phyloP scores from a whole-genome alignment of 2,329 filamentous ascomycete species.

The Sclerotinia nivalis region DNA sequence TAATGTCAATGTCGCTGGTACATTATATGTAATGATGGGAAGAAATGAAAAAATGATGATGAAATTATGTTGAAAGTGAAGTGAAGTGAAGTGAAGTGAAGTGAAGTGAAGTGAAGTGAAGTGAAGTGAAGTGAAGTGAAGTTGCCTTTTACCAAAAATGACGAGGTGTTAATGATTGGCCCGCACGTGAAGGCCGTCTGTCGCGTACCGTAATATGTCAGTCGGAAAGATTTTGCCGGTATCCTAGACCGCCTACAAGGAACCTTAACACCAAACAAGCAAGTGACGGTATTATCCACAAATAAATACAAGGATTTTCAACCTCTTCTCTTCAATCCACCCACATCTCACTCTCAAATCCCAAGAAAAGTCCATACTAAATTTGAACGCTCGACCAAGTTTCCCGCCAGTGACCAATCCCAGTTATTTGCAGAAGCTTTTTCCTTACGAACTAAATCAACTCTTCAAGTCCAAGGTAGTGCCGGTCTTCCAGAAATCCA shows the following conservation, averaged over 20 bases:
- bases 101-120: no score
- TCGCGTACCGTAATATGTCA: no score
- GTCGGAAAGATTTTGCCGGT: background rate
- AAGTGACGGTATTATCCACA: background rate
- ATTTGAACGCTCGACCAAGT: background rate
- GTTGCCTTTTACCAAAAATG: no score
- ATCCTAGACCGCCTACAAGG: background rate
- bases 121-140: no score
- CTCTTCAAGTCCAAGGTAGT: background rate
- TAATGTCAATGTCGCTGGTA: background rate
- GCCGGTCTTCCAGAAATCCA: background rate
- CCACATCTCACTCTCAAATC: background rate
- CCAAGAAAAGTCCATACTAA: background rate
- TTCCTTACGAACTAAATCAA: background rate
- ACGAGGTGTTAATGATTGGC: no score
- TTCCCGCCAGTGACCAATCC: background rate
- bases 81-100: no score
- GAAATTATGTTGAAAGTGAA: no score
- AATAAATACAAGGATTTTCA: background rate
- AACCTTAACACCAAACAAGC: background rate
- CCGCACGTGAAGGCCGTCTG: no score
- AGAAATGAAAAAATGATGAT: background rate
- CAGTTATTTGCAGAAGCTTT: background rate
- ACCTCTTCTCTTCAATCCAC: background rate
- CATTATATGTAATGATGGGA: background rate